Base-by-base conservation (phyloP, 768 basidiomycete genomes). In the Russula abietina region DNA sequence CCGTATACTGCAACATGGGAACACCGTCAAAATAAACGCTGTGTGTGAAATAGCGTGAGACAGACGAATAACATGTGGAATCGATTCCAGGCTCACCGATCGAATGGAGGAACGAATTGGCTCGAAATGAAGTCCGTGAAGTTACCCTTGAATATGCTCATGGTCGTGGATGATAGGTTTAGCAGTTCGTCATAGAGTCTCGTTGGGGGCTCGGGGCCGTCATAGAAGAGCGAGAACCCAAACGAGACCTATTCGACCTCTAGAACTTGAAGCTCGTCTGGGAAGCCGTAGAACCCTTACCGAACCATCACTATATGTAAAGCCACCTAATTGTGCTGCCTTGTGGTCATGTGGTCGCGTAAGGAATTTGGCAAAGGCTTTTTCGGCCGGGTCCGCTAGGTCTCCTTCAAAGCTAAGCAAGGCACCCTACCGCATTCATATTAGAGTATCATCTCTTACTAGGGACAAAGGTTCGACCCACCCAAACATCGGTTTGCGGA, bases 111-210 rank as follows among this genome's bases (percentile, higher is more conserved):
- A 58, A 0, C 75, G 75, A 1, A 62, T 61, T 61, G 76, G 1
- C 73, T 65, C 10, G 77, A 75, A 12, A 74, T 59, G 0, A 75
- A 58, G 48, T 69, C 63, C 12, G 79, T 74, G 2, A 82, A 68
- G 1, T 73, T 72, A 4, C 71, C 30, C 52, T 79, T 78, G 32
- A 71, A 72, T 11, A 76, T 67, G 0, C 77, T 77, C 1, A 60
- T 67, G 1, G 69, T 66, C n/a, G 79, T 43, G 16, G 65, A 60
- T 16, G 76, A 74, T 26, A 81, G 75, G 1, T 71, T 70, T 22
- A 81, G 62, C 64, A 82, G 79, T 5, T 72, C 74, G 53, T 82
- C 79, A 60, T 81, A 83, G 9, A 80, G 74, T 36, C 78, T 79
- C 0, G 67, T 49, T 0, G 80, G 81, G 1, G 76, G 76, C 0